phyloP scores from a whole-genome alignment of 768 basidiomycete genomes.

The Tricholoma sp. region DNA sequence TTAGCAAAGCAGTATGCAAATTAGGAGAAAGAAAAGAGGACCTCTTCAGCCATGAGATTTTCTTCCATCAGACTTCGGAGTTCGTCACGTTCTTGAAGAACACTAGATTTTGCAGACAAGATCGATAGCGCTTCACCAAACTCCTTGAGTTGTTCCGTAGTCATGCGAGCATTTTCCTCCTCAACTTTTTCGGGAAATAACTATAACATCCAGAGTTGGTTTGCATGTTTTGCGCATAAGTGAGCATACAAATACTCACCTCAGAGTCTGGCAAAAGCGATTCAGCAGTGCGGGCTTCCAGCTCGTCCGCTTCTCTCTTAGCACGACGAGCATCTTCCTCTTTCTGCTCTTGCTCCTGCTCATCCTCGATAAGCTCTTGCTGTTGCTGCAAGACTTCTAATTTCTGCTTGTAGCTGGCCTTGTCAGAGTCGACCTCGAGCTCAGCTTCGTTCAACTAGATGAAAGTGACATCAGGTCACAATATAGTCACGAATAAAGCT shows the following conservation, averaged over 20 bases:
- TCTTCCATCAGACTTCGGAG: conserved; percentile 90
- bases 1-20: background rate
- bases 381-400: conserved; percentile 97
- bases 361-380: conserved; percentile 98
- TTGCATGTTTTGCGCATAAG: background rate
- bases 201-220: conserved; percentile 27
- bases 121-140: conserved; percentile 87
- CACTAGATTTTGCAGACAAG: conserved; percentile 89
- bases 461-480: conserved; percentile 3
- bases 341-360: conserved; percentile 96
- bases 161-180: conserved; percentile 88
- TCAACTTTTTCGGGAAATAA: conserved; percentile 56
- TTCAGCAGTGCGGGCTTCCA: conserved; percentile 74
- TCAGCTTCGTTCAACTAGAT: conserved; percentile 92
- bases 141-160: conserved; percentile 91
- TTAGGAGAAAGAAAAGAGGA: conserved; percentile 21
- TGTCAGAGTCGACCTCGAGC: conserved; percentile 90
- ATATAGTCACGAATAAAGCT: background rate
- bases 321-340: conserved; percentile 89
- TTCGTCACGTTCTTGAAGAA: conserved; percentile 94
- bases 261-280: conserved; percentile 86
- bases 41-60: conserved; percentile 86
- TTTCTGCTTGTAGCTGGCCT: conserved; percentile 96
- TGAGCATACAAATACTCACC: conserved; percentile 34
- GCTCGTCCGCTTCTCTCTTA: conserved; percentile 74